A percentile compares a stretch with the other conserved stretches of the same genome.
Evolutionary conservation across 1,284 basidiomycete species (phyloP).

Genomic region (Retiboletus flavoniger): DNA sequence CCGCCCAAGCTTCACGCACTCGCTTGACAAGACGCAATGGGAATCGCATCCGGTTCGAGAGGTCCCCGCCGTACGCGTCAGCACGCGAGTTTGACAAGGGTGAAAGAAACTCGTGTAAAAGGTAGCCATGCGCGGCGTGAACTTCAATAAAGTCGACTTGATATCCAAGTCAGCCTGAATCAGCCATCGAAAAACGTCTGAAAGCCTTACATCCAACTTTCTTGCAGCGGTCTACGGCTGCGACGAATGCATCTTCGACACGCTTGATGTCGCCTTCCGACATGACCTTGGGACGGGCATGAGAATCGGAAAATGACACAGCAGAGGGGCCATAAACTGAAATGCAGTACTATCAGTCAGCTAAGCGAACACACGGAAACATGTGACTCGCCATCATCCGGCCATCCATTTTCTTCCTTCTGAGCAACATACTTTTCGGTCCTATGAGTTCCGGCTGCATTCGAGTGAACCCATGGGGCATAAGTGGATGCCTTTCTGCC

Average conservation of each 20-base stretch:
- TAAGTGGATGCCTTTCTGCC: slow-evolving; percentile 58
- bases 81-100: slow-evolving; percentile 70
- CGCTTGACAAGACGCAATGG: slow-evolving; percentile 57
- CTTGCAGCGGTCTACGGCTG: slow-evolving; percentile 61
- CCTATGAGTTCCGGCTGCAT: slow-evolving; percentile 26
- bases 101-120: slow-evolving; percentile 62
- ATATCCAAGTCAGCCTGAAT: slow-evolving; percentile 1
- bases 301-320: slow-evolving; percentile 50
- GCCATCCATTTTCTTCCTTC: slow-evolving; percentile 58
- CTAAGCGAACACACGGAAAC: background rate
- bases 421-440: slow-evolving; percentile 26
- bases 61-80: slow-evolving; percentile 71
- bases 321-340: slow-evolving; percentile 49
- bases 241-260: slow-evolving; percentile 65
- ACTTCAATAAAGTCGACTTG: slow-evolving; percentile 81
- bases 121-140: slow-evolving; percentile 71
- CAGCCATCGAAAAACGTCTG: background rate
- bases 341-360: background rate
- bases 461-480: slow-evolving; percentile 45
- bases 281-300: slow-evolving; percentile 54
- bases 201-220: slow-evolving; percentile 56
- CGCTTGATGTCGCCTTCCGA: slow-evolving; percentile 54
- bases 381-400: slow-evolving; percentile 41
- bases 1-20: slow-evolving; percentile 56
- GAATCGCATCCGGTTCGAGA: slow-evolving; percentile 73